Conservation (phyloP, 129 eudicot species). For the Pulicaria dysenterica region DNA sequence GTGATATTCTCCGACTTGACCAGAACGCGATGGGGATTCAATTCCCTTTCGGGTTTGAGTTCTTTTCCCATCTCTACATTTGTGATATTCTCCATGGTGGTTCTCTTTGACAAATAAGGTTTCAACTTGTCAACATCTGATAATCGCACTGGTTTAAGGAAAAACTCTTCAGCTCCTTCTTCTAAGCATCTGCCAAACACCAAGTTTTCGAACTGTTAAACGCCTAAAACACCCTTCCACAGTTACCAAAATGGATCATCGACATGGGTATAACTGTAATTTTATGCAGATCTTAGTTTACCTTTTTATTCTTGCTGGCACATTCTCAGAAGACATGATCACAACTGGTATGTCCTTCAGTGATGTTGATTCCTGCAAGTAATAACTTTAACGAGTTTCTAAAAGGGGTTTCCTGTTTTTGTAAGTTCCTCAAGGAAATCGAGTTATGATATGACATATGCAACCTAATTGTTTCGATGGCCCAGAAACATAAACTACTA, state of each 20-base stretch:
- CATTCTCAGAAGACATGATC: conserved; percentile 86
- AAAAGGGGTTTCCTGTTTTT: too few relatives aligned
- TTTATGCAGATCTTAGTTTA: conserved; percentile 15
- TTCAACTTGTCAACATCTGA: conserved; percentile 73
- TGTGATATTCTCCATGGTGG: conserved; percentile 58
- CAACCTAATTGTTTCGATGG: too few relatives aligned
- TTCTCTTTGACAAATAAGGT: conserved; percentile 47
- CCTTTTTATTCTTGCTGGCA: conserved; percentile 74
- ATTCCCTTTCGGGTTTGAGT: too few relatives aligned
- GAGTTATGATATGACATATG: too few relatives aligned
- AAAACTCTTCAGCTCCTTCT: conserved; percentile 82
- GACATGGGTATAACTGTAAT: too few relatives aligned
- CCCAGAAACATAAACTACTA: not conserved
- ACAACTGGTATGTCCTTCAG: conserved; percentile 87
- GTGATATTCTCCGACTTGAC: too few relatives aligned
- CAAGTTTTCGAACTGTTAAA: conserved; percentile 13
- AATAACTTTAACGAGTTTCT: not conserved
- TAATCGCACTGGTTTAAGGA: conserved; percentile 70
- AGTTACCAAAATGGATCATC: too few relatives aligned
- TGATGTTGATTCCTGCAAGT: conserved; percentile 60
- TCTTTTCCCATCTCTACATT: not conserved
- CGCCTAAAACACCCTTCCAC: conserved; percentile 12
- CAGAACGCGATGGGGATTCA: too few relatives aligned
- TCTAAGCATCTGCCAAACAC: conserved; percentile 57
- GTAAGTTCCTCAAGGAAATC: too few relatives aligned